phyloP scores from a whole-genome alignment of 306 rosid genomes.

The Cicer chorassanicum region DNA sequence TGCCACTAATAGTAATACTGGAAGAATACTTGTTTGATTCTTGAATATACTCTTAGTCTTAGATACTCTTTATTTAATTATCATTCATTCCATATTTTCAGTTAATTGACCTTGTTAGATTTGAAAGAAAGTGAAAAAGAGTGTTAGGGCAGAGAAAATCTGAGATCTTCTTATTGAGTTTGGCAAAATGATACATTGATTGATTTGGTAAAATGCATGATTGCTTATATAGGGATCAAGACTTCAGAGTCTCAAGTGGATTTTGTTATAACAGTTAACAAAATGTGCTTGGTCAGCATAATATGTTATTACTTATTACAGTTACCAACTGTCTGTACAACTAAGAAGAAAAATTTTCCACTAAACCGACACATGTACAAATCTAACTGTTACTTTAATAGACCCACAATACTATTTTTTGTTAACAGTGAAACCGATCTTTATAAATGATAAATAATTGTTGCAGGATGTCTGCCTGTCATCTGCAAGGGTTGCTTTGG shows the following conservation, averaged over 20 bases:
- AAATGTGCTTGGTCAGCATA: not conserved
- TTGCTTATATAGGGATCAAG: not conserved
- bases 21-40: not conserved
- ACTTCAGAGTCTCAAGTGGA: not conserved
- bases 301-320: conserved; percentile 5
- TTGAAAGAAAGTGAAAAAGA: not conserved
- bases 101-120: conserved; percentile 10
- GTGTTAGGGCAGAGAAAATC: not conserved
- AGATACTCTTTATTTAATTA: conserved; percentile 1
- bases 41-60: not conserved
- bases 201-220: not conserved
- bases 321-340: not conserved
- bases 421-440: conserved; percentile 32
- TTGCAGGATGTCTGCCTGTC: conserved; percentile 89
- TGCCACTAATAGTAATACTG: not conserved
- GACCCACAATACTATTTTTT: not conserved
- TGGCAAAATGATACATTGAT: conserved; percentile 1
- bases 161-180: not conserved
- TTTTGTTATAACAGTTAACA: conserved; percentile 13
- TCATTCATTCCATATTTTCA: conserved; percentile 13
- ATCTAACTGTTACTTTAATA: conserved; percentile 2
- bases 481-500: conserved; percentile 88
- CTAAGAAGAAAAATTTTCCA: not conserved
- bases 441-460: conserved; percentile 38
- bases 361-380: not conserved